Evolutionary conservation across 345 rosid species (phyloP).

Genomic region (Barbarea vulgaris): DNA sequence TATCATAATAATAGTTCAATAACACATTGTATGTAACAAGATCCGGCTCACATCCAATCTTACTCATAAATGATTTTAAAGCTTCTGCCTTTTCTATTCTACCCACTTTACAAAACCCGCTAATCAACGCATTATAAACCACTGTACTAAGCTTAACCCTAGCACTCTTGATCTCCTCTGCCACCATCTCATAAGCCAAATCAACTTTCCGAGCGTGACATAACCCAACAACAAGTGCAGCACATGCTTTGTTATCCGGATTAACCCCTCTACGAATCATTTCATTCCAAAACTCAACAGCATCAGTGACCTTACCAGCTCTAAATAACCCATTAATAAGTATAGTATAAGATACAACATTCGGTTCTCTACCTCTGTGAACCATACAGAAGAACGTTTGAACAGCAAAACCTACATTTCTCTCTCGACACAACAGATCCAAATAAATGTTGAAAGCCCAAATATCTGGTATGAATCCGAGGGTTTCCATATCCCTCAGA

Average conservation of each 20-base stretch:
- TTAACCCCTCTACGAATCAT: conserved; percentile 63
- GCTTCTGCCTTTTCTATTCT: conserved; percentile 79
- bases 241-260: conserved; percentile 69
- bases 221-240: conserved; percentile 66
- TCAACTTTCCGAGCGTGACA: conserved; percentile 78
- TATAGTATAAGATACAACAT: conserved; percentile 84
- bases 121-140: conserved; percentile 74
- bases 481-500: conserved; percentile 67
- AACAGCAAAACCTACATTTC: conserved; percentile 54
- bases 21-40: conserved; percentile 77
- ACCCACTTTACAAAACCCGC: conserved; percentile 76
- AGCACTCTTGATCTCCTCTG: conserved; percentile 63
- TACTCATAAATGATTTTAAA: conserved; percentile 70
- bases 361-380: conserved; percentile 71
- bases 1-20: conserved; percentile 72
- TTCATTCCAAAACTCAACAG: conserved; percentile 61
- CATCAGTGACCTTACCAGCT: conserved; percentile 54
- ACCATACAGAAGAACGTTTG: conserved; percentile 61
- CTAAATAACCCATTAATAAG: conserved; percentile 70
- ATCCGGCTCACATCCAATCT: conserved; percentile 71
- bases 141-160: conserved; percentile 57
- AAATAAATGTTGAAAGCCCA: conserved; percentile 83
- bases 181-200: conserved; percentile 79
- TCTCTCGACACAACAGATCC: conserved; percentile 67
- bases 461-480: conserved; percentile 67